Percentiles rank a stretch among this genome's conserved stretches.
Conservation (phyloP, 768 basidiomycete species). For the Phanerochaete sordida region DNA sequence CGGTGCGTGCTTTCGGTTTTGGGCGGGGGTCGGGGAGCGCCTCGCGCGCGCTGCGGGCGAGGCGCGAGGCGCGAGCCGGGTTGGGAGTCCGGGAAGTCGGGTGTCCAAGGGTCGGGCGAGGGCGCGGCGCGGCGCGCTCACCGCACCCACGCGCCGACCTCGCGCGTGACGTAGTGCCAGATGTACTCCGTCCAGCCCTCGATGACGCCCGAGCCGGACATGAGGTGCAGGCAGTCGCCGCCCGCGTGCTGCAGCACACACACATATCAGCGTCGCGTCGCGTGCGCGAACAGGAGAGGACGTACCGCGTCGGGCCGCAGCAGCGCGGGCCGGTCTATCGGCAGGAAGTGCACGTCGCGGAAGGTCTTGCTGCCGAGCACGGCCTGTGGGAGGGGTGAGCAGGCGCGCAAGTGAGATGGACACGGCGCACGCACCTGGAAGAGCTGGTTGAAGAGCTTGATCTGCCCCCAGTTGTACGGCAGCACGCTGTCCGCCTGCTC, state of each 20-base stretch:
- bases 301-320: constrained; percentile 64
- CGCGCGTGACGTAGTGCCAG: constrained; percentile 43
- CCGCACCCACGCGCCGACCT: constrained; percentile 21
- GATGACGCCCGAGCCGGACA: constrained; percentile 43
- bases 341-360: constrained; percentile 54
- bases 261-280: not conserved
- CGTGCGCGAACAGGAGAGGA: constrained; percentile 8
- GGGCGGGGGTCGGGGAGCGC: too few species aligned
- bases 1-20: too few species aligned
- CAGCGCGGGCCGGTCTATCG: constrained; percentile 58
- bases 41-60: too few species aligned
- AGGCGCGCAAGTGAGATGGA: not conserved
- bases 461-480: constrained; percentile 63
- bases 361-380: constrained; percentile 39
- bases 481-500: constrained; percentile 42
- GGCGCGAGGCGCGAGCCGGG: too few species aligned
- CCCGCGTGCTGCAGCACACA: constrained; percentile 32
- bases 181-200: constrained; percentile 53
- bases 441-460: constrained; percentile 51
- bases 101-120: too few species aligned
- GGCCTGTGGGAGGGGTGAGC: constrained; percentile 30
- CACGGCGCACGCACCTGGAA: constrained; percentile 44
- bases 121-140: not conserved
- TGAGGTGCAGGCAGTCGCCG: constrained; percentile 45
- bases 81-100: too few species aligned